These are phyloP conservation scores for Amphibolis antarctica DNA, from an alignment of 106 monocot species.

Conservation along the genomic window DNA sequence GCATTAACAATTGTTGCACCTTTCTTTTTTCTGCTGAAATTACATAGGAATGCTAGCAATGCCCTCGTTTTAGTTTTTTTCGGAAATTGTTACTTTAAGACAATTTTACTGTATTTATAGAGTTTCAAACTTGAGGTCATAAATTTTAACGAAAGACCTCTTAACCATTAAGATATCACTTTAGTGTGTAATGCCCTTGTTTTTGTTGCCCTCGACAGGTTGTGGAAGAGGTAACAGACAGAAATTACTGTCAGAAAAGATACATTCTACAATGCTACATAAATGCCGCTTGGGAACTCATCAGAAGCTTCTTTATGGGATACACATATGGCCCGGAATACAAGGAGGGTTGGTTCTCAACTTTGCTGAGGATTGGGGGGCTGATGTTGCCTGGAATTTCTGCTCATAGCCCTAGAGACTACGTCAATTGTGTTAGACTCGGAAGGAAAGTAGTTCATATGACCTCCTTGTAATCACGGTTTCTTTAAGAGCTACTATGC, in stretches of 20 bases:
- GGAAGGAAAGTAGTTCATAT: slow-evolving; percentile 22
- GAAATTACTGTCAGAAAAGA: slow-evolving; percentile 5
- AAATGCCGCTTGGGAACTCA: slow-evolving; percentile 54
- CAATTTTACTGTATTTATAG: no score
- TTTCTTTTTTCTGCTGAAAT: no score
- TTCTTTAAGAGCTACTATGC: no score
- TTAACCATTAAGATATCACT: no score
- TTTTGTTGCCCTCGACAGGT: background rate
- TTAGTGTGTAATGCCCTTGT: no score
- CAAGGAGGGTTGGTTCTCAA: slow-evolving; percentile 26
- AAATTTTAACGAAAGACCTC: no score
- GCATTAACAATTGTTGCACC: no score
- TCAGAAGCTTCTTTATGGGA: slow-evolving; percentile 52
- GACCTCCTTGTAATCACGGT: background rate
- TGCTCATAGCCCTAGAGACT: slow-evolving; percentile 63
- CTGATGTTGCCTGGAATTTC: slow-evolving; percentile 62
- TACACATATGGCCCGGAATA: slow-evolving; percentile 1
- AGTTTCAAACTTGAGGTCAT: no score
- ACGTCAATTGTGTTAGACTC: slow-evolving; percentile 59
- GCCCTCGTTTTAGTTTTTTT: no score
- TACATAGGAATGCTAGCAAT: no score
- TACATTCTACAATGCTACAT: slow-evolving; percentile 29
- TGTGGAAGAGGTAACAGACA: slow-evolving; percentile 13
- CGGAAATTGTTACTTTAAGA: no score
- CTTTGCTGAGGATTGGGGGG: slow-evolving; percentile 30